phyloP scores from a whole-genome alignment of 176 grass and related monocot species.

The Cocos nucifera region DNA sequence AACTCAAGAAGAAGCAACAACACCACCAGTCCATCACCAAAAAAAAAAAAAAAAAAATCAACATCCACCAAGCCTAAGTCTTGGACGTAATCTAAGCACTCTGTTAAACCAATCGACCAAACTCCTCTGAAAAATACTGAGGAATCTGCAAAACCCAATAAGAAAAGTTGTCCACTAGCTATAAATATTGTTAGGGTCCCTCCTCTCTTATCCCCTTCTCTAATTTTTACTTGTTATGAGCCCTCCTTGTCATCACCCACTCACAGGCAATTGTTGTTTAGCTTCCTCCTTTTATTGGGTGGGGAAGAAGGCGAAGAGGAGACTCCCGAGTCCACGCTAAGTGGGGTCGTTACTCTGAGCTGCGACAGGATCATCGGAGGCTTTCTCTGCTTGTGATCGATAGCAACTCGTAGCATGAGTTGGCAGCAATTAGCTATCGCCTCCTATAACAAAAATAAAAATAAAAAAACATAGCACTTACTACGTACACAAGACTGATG shows the following conservation, averaged over 20 bases:
- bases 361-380: slow-evolving; percentile 16
- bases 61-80: no score
- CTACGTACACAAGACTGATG: no score
- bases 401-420: slow-evolving; percentile 46
- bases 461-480: background rate
- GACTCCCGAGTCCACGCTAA: slow-evolving; percentile 31
- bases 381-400: slow-evolving; percentile 36
- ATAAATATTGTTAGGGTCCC: background rate
- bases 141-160: slow-evolving; percentile 43
- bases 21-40: no score
- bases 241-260: slow-evolving; percentile 6
- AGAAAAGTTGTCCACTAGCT: slow-evolving; percentile 29
- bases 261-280: background rate
- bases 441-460: slow-evolving; percentile 35
- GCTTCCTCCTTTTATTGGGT: slow-evolving; percentile 54
- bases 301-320: slow-evolving; percentile 29
- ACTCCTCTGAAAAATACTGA: slow-evolving; percentile 31
- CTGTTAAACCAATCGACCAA: slow-evolving; percentile 15
- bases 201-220: slow-evolving; percentile 18
- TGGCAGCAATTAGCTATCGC: slow-evolving; percentile 60
- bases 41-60: no score
- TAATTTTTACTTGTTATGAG: background rate
- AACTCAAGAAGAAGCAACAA: background rate
- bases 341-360: slow-evolving; percentile 22
- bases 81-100: background rate